phyloP scores from a whole-genome alignment of 2,329 filamentous ascomycete genomes.

The Colletotrichum gigasporum region DNA sequence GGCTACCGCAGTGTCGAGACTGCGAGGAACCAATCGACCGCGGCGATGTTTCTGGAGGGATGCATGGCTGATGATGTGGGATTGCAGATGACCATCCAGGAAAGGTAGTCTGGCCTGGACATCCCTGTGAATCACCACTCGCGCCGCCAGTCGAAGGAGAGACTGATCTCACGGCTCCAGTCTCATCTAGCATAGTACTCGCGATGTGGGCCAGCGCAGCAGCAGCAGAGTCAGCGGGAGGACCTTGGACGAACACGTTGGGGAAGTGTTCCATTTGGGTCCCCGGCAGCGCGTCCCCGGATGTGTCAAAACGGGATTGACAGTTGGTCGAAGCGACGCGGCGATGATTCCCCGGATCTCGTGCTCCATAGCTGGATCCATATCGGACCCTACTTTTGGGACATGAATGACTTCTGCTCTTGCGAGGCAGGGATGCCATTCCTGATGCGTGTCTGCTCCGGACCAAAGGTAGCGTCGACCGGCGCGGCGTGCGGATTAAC shows the following conservation, averaged over 20 bases:
- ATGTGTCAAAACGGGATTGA: constrained; percentile 4
- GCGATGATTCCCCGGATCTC: constrained; percentile 26
- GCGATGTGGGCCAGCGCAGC: background rate
- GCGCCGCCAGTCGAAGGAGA: background rate
- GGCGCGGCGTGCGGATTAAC: background rate
- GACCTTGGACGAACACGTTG: background rate
- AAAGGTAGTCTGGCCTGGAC: background rate
- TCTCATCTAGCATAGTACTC: constrained; percentile 18
- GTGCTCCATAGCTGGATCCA: background rate
- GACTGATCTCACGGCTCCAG: background rate
- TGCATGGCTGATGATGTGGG: constrained; percentile 2
- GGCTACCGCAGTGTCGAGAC: background rate
- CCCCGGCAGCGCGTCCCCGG: constrained; percentile 8
- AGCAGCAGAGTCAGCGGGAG: background rate
- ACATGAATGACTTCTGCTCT: background rate
- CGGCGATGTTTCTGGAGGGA: background rate
- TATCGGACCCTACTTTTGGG: constrained; percentile 1
- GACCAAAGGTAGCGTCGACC: background rate
- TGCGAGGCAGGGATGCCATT: too few species aligned
- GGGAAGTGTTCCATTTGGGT: background rate
- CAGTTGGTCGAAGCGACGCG: constrained; percentile 10
- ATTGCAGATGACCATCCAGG: constrained; percentile 21
- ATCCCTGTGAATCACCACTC: constrained; percentile 1
- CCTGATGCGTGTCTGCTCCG: background rate
- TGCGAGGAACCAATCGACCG: background rate